A percentile compares a stretch with the other conserved stretches of the same genome.
Conservation (phyloP, 2,329 filamentous ascomycete genomes). For the Cercospora beticola region DNA sequence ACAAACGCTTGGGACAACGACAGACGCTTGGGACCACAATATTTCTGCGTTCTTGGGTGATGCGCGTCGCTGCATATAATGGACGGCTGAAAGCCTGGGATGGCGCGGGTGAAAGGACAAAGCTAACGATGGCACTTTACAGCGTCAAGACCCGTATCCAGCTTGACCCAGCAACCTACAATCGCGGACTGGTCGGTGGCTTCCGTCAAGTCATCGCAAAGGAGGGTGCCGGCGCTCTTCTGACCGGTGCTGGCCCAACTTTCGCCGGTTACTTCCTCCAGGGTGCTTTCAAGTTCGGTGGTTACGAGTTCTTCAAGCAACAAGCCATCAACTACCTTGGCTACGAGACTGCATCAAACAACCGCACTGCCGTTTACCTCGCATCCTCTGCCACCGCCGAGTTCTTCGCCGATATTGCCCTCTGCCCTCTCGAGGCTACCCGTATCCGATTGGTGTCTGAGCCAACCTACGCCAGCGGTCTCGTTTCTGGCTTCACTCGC, state of each 20-base stretch:
- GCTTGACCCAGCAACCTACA: constrained; percentile 86
- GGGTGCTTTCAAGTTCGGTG: constrained; percentile 90
- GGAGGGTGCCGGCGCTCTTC: constrained; percentile 81
- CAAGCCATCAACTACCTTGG: constrained; percentile 79
- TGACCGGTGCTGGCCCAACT: constrained; percentile 83
- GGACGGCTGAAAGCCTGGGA: not conserved
- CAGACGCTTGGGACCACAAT: not conserved
- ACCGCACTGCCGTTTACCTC: constrained; percentile 78
- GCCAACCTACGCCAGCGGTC: constrained; percentile 78
- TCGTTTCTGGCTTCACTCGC: constrained; percentile 76
- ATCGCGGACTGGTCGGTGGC: constrained; percentile 80
- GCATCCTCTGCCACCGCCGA: constrained; percentile 62
- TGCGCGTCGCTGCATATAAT: not conserved
- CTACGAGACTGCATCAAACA: constrained; percentile 71
- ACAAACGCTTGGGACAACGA: not conserved
- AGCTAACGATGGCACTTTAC: constrained; percentile 29
- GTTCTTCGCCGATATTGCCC: constrained; percentile 69
- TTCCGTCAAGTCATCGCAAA: constrained; percentile 81
- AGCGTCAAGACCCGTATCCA: constrained; percentile 96
- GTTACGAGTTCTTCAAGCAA: constrained; percentile 96
- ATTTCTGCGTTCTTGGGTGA: not conserved
- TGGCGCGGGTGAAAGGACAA: not conserved
- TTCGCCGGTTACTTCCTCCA: constrained; percentile 91
- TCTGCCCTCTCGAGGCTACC: constrained; percentile 89
- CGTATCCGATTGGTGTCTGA: constrained; percentile 90